Evolutionary conservation across 306 rosid species (phyloP).

Genomic region (Cicer chorassanicum): DNA sequence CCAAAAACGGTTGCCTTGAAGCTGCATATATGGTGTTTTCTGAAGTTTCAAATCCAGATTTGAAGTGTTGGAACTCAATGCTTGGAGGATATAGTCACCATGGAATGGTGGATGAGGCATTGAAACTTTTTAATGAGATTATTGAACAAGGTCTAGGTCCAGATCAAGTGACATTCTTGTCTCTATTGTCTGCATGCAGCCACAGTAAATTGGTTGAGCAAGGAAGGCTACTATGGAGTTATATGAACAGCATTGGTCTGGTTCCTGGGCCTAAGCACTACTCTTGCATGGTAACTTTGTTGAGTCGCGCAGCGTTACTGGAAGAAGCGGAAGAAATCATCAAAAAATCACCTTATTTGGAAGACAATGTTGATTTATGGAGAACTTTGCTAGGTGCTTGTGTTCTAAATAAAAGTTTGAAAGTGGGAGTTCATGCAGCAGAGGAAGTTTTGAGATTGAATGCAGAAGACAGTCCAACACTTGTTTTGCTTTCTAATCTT

Average conservation of each 20-base stretch:
- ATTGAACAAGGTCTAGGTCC: conserved; percentile 62
- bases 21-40: conserved; percentile 64
- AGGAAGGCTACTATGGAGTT: conserved; percentile 69
- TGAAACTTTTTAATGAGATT: conserved; percentile 61
- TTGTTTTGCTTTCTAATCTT: conserved; percentile 75
- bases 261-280: conserved; percentile 81
- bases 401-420: conserved; percentile 62
- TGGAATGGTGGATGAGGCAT: conserved; percentile 72
- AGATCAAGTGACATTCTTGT: conserved; percentile 77
- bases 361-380: conserved; percentile 67
- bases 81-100: conserved; percentile 89
- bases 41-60: conserved; percentile 62
- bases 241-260: conserved; percentile 60
- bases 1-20: conserved; percentile 75
- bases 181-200: conserved; percentile 79
- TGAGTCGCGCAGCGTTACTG: conserved; percentile 69
- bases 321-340: conserved; percentile 77
- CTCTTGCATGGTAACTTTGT: conserved; percentile 81
- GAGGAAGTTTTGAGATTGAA: conserved; percentile 61
- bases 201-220: conserved; percentile 60
- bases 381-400: conserved; percentile 81
- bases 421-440: conserved; percentile 73
- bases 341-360: conserved; percentile 58
- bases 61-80: conserved; percentile 91
- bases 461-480: conserved; percentile 73